Evolutionary conservation across 441 rosid species (phyloP), one percentile per base, ranked within the genome.

Genomic region (Flueggea neowawraea): DNA sequence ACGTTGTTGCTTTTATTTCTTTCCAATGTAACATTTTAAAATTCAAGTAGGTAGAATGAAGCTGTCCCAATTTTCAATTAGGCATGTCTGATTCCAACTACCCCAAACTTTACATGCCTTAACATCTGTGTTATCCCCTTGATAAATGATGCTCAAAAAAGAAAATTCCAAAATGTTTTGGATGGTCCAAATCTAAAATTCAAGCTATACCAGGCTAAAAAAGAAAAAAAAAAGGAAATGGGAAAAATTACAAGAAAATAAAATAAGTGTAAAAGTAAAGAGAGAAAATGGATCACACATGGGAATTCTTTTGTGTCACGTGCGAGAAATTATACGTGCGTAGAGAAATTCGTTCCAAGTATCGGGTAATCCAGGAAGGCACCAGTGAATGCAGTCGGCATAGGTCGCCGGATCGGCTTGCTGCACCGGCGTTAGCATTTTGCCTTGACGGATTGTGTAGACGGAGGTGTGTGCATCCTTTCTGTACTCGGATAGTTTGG

Each of bases 381-480:
- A 88, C 94, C 97, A 81, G 55, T 91, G 96, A 60, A 83, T 83
- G 60, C 97, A 91, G 65, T 86, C 96, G 0, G 93, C 97, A 31
- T 77, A 89, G 0, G 77, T 87, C 7, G 81, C 74, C 0, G 96
- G 96, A 62, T 91, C 90, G 1, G 89, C 95, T 57, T 84, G 70
- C 54, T 91, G 97, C 31, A 84, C 87, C 12, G 84, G 80, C 0
- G 93, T 84, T 16, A 89, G 69, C 80, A 87, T 67, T 67, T 89
- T 84, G 66, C 96, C 96, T 66, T 91, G 97, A 1, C 96, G 88
- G 64, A 85, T 82, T 4, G 97, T 91, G 60, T 87, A n/a, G 31
- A 89, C 84, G 0, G 95, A 80, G n/a, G 96, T 91, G 55, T 91
- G 97, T 15, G 95, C 97, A 72, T 91, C 97, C 74, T 89, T 91